Evolutionary conservation across 176 grass and related monocot species (phyloP), one percentile per base, ranked within the genome.

Genomic region (Ensete glaucum): DNA sequence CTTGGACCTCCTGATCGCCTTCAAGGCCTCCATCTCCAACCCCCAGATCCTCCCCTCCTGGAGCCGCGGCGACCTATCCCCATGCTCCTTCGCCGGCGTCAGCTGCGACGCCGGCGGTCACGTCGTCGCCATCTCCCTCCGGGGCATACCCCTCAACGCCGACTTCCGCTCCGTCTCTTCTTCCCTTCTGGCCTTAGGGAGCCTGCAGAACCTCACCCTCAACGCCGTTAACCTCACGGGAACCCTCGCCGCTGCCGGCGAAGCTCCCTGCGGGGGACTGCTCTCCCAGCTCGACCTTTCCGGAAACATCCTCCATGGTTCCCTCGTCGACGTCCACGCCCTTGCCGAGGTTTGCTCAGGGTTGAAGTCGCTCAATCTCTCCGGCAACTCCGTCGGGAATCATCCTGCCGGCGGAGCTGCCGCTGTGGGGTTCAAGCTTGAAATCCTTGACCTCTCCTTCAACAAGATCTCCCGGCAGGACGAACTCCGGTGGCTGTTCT

Each of bases 311-410:
- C 69, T 80, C 43, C 3, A 21, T 9, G 78, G 78, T 3, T 53
- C 78, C 43, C 20, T 80, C 2, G 22, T 9, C 58, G 78, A 73
- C 10, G 78, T 29, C 22, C 53, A 14, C 10, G 13, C 48, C 6
- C 78, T 80, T 48, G 48, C 56, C 16, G 54, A 21, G 10, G 69
- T 9, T 25, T 80, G 69, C 69, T 8, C 78, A 9, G 78, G 55
- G 7, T 50, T 80, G 11, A 57, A 70, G 22, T 53, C 15, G 21
- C 69, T 80, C 48, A 80, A 80, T 60, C 69, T 80, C 57, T 94
- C 95, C 34, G 80, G 85, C 12, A 82, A 69, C 16, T 74, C 80
- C 73, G 73, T 99, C 29, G 95, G 95, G 27, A 53, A 8, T 26
- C 1, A 20, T 49, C 23, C 76, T 9, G 7, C 69, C 69, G 16